Evolutionary conservation across 2,329 filamentous ascomycete species (phyloP).

Genomic region (Huntiella moniliformis): DNA sequence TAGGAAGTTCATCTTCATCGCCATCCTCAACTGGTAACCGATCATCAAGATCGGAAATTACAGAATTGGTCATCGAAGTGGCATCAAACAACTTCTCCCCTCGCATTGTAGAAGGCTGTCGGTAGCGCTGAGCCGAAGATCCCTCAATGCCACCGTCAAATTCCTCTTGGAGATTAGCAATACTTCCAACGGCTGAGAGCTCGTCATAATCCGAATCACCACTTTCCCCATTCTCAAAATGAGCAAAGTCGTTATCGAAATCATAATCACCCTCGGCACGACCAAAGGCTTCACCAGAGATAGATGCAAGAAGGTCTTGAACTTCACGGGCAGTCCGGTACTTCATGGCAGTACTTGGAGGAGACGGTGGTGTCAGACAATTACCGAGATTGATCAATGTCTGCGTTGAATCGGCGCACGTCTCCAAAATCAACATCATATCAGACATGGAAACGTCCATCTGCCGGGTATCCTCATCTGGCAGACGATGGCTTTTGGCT

Average conservation of each 20-base stretch:
- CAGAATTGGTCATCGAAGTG: conserved; percentile 16
- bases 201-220: conserved; percentile 18
- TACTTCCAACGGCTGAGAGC: conserved; percentile 7
- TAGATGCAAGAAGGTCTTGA: conserved; percentile 73
- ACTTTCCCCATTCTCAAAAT: conserved; percentile 30
- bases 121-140: background rate
- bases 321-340: conserved; percentile 79
- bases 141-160: background rate
- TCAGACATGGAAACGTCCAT: conserved; percentile 69
- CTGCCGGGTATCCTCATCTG: conserved; percentile 37
- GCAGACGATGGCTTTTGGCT: conserved; percentile 39
- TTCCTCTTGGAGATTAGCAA: conserved; percentile 17
- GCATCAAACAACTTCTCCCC: conserved; percentile 30
- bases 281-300: conserved; percentile 69
- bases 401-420: conserved; percentile 91
- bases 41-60: background rate
- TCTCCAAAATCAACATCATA: conserved; percentile 76
- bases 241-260: conserved; percentile 43
- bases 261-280: conserved; percentile 41
- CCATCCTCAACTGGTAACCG: too few relatives aligned
- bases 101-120: background rate
- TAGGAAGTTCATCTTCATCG: too few relatives aligned
- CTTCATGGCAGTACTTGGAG: conserved; percentile 64
- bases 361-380: conserved; percentile 63
- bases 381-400: conserved; percentile 67